phyloP scores from a whole-genome alignment of 2,329 filamentous ascomycete species.

The Fusarium sp. region DNA sequence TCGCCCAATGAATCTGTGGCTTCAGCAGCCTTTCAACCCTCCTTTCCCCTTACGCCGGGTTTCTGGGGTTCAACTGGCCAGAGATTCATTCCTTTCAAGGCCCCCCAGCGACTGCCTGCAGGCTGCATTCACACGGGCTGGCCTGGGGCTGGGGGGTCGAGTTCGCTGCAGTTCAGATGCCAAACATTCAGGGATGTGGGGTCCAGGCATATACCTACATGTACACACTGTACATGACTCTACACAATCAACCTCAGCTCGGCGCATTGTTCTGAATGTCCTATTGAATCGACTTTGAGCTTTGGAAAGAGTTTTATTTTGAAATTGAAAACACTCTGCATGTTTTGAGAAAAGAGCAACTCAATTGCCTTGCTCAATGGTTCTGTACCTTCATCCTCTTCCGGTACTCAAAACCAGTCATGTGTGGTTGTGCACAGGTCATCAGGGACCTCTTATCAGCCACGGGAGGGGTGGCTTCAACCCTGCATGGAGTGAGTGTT shows the following conservation, averaged over 20 bases:
- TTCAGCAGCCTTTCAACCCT: constrained; percentile 19
- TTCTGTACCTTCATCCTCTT: constrained; percentile 3
- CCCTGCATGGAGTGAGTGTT: background rate
- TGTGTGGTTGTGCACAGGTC: constrained; percentile 32
- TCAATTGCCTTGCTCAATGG: constrained; percentile 1
- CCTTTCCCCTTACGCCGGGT: constrained; percentile 37
- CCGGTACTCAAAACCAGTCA: constrained; percentile 25
- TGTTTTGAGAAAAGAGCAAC: constrained; percentile 4
- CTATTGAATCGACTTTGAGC: background rate
- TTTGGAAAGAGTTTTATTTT: background rate
- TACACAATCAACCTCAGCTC: constrained; percentile 6
- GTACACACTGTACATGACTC: background rate
- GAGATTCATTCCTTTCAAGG: constrained; percentile 9
- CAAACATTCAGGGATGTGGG: constrained; percentile 15
- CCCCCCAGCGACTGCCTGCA: constrained; percentile 30
- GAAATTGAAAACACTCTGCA: constrained; percentile 5
- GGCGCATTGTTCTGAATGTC: constrained; percentile 4
- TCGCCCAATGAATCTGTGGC: constrained; percentile 16
- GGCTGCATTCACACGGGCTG: constrained; percentile 19
- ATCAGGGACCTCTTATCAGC: constrained; percentile 34
- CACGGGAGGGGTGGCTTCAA: constrained; percentile 31
- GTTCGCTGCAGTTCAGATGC: constrained; percentile 34
- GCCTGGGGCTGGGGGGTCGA: constrained; percentile 1
- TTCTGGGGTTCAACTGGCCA: constrained; percentile 30
- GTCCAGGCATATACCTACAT: background rate